Percentiles rank a stretch among this genome's conserved stretches.
Conservation (phyloP, 163 green algal species). For the Chlorella variabilis region DNA sequence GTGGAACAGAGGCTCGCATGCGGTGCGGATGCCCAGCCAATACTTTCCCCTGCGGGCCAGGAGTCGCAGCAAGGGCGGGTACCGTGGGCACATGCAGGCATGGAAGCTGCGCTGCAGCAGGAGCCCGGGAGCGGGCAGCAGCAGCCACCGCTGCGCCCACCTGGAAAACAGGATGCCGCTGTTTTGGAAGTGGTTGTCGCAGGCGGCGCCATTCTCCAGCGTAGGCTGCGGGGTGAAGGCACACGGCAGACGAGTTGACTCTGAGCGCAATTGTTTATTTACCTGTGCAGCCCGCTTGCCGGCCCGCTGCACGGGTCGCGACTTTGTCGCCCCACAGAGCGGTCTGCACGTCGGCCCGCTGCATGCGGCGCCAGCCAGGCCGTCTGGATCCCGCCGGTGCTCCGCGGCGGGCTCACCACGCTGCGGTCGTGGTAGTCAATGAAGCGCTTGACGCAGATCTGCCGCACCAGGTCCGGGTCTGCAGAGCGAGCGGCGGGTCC, state of each 20-base stretch:
- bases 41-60: slow-evolving; percentile 43
- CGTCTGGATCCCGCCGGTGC: too few relatives aligned
- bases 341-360: background rate
- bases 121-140: background rate
- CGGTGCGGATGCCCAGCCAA: slow-evolving; percentile 37
- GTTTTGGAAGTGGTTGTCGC: slow-evolving; percentile 33
- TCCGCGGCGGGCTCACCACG: background rate
- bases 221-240: slow-evolving; percentile 1
- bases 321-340: too few relatives aligned
- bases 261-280: too few relatives aligned
- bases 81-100: too few relatives aligned
- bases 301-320: too few relatives aligned
- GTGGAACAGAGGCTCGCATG: slow-evolving; percentile 44
- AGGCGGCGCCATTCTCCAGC: background rate
- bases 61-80: too few relatives aligned
- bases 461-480: slow-evolving; percentile 46
- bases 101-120: too few relatives aligned
- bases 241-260: too few relatives aligned
- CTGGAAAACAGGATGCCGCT: slow-evolving; percentile 43
- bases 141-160: too few relatives aligned
- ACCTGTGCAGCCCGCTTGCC: too few relatives aligned
- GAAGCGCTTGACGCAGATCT: slow-evolving; percentile 49
- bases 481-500: too few relatives aligned
- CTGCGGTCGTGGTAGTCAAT: slow-evolving; percentile 50
- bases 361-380: too few relatives aligned